Base-by-base conservation (phyloP, 2,329 filamentous ascomycete genomes). In the Alternaria viburni region DNA sequence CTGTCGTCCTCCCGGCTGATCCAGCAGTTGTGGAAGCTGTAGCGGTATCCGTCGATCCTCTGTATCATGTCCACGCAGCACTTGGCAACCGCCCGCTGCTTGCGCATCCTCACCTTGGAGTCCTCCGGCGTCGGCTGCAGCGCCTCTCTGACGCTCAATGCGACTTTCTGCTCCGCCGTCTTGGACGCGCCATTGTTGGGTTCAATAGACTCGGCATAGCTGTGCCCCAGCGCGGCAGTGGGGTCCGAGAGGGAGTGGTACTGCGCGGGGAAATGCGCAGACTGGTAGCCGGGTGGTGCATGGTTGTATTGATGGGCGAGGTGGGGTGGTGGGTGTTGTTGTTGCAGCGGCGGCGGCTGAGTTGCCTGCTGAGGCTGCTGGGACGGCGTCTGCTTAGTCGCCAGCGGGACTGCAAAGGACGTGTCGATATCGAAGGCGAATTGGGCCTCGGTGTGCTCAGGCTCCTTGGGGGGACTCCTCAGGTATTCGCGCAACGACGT, bases 11-110 rank as follows among this genome's bases (percentile, higher is more conserved):
- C 81, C 41, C 83, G 73, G 65, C 81, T 82, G 51, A 79, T 79
- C 82, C 82, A 84, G 64, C 81, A 82, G 62, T 84, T 84, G 74
- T 83, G 83, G 76, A 84, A 84, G 77, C 78, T 82, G 73, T 85
- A 85, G 23, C 81, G 77, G 71, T 79, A 85, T 60, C 82, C 82
- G 68, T 85, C 83, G 19, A 77, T 75, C n/a, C 73, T 71, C 67
- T 83, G 80, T 47, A 84, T 80, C 13, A 79, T 71, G 58, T 82
- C 78, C 26, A 84, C 77, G 61, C 82, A 78, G 61, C 79, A 80
- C 67, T 83, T 82, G 17, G 82, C 82, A 46, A 84, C 82, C 43
- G 82, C 82, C 25, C 82, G 73, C 68, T 85, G 83, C 67, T 81
- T 80, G 45, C 79, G 81, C 78, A 81, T 79, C 61, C 81, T 80